Evolutionary conservation across 148 eudicot species (phyloP).

Genomic region (Salicornia ramosissima): DNA sequence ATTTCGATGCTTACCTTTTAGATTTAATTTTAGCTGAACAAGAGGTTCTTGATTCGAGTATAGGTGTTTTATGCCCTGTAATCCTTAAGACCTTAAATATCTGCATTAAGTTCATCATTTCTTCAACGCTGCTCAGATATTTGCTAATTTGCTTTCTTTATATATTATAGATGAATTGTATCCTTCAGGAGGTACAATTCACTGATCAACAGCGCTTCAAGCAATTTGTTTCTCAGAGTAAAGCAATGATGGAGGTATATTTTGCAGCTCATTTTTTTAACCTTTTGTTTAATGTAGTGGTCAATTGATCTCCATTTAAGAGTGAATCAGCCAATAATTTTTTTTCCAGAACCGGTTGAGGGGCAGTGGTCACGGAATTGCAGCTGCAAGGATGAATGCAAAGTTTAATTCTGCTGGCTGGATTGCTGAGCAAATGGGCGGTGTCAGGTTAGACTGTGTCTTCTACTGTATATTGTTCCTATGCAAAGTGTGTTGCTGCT

Average conservation of each 20-base stretch:
- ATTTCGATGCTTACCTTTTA: neutral
- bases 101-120: too few relatives aligned
- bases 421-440: slow-evolving; percentile 96
- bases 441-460: slow-evolving; percentile 55
- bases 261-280: slow-evolving; percentile 13
- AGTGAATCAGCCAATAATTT: neutral
- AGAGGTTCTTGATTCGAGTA: neutral
- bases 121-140: neutral
- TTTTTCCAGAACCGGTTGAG: slow-evolving; percentile 69
- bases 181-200: slow-evolving; percentile 61
- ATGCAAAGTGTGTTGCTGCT: slow-evolving; percentile 4
- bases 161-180: slow-evolving; percentile 5
- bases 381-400: slow-evolving; percentile 97
- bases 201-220: slow-evolving; percentile 92
- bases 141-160: neutral
- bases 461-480: neutral
- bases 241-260: slow-evolving; percentile 95
- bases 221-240: slow-evolving; percentile 99
- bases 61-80: neutral
- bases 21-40: neutral
- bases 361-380: slow-evolving; percentile 97
- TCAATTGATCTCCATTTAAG: neutral
- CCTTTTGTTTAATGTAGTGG: slow-evolving; percentile 6
- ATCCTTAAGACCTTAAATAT: neutral
- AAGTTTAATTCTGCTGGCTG: slow-evolving; percentile 94